Base-by-base conservation (phyloP, 768 basidiomycete species). In the Holtermannia corniformis region DNA sequence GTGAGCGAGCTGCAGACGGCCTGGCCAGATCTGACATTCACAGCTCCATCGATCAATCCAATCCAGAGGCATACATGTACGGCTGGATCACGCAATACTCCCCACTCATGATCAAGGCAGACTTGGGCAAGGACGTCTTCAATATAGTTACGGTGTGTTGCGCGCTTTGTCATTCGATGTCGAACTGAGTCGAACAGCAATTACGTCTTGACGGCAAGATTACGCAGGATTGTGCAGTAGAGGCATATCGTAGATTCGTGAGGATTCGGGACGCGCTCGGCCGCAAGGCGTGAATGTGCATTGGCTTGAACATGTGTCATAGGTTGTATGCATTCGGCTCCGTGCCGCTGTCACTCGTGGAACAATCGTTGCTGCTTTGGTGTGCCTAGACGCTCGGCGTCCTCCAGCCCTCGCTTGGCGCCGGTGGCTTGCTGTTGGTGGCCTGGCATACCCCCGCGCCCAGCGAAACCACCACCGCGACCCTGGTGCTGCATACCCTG, bases 51-150 rank as follows among this genome's bases (percentile, higher is more conserved):
- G 37, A 49, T 1, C 22, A 28, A 5, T 14, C 37, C 19, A 20
- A 50, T 19, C 55, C 40, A 26, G 44, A 14, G 2, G 45, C 25
- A 1, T 56, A 57, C 40, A 21, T 59, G 12, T 5, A 21, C 24
- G 43, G 41, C 1, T 64, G 51, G 25, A 24, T 64, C 5, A 47
- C 52, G n/a, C 51, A 52, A 16, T 64, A 61, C 42, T 56, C 47
- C 12, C 43, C 41, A 5, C 32, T 64, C 7, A 54, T 64, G 55
- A 32, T 44, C 21, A 41, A 48, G 24, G 60, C 55, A 1, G 50
- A 50, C 16, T 16, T 61, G 3, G 50, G 50, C 5, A 12, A 10
- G 7, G 59, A 61, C 40, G 42, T 57, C 12, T 20, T 27, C 10
- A 48, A 52, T 47, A 21, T 20, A 16, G 22, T 61, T 5, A 19